Percentiles rank a stretch among this genome's conserved stretches.
phyloP scores from a whole-genome alignment of 768 basidiomycete species.

The Lentinula aciculospora region DNA sequence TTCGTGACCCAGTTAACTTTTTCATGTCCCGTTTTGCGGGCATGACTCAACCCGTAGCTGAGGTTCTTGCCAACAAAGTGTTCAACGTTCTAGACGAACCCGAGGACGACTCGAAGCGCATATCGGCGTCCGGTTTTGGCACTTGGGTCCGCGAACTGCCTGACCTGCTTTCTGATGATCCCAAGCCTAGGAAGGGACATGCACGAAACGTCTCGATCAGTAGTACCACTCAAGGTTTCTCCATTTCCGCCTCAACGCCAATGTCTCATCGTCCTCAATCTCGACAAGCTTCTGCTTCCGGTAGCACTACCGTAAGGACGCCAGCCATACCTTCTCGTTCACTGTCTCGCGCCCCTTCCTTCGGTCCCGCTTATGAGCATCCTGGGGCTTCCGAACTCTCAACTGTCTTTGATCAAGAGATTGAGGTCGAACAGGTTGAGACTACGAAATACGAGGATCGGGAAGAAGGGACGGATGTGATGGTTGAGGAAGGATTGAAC shows the following conservation, averaged over 20 bases:
- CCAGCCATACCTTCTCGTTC: conserved; percentile 49
- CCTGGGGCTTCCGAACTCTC: conserved; percentile 38
- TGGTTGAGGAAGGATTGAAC: conserved; percentile 30
- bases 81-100: conserved; percentile 75
- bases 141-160: conserved; percentile 83
- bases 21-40: conserved; percentile 88
- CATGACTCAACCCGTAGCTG: conserved; percentile 82
- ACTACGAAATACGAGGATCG: conserved; percentile 11
- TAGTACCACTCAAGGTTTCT: conserved; percentile 55
- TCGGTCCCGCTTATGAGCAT: conserved; percentile 31
- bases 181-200: conserved; percentile 32
- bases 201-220: conserved; percentile 53
- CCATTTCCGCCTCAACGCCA: conserved; percentile 56
- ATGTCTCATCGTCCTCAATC: conserved; percentile 70
- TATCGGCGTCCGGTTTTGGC: conserved; percentile 81
- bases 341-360: conserved; percentile 59
- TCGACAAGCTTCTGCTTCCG: conserved; percentile 48
- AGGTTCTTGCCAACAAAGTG: conserved; percentile 78
- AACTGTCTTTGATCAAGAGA: conserved; percentile 50
- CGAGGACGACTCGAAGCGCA: conserved; percentile 58
- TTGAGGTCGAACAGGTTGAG: conserved; percentile 39
- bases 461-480: conserved; percentile 31
- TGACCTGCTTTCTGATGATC: conserved; percentile 49
- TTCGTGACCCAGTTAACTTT: conserved; percentile 74
- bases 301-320: conserved; percentile 39